phyloP scores from a whole-genome alignment of 2,329 filamentous ascomycete species.

The Helicocarpus griseus region DNA sequence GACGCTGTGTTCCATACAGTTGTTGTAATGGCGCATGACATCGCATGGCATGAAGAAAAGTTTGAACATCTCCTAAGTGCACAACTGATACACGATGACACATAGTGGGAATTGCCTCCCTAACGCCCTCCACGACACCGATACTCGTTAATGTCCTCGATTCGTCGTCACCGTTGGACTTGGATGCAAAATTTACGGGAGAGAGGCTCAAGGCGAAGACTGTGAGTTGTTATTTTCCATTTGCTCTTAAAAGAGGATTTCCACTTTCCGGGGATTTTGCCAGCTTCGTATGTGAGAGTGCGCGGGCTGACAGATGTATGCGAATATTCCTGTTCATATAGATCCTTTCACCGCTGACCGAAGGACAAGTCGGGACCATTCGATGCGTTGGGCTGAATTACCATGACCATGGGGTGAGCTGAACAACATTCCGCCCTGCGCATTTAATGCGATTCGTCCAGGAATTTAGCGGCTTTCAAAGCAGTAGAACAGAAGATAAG shows the following conservation, averaged over 20 bases:
- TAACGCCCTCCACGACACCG: background rate
- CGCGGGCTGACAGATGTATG: background rate
- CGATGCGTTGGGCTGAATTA: conserved; percentile 51
- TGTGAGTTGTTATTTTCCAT: background rate
- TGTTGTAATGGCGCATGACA: too few species aligned
- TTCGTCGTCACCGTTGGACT: background rate
- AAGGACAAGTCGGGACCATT: conserved; percentile 46
- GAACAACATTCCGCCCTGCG: too few species aligned
- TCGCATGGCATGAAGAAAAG: too few species aligned
- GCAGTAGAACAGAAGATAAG: too few species aligned
- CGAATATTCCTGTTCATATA: conserved; percentile 24
- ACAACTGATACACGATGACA: background rate
- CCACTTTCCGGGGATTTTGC: background rate
- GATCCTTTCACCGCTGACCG: conserved; percentile 43
- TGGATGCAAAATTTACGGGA: background rate
- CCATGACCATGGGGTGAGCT: conserved; percentile 27
- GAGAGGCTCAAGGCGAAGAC: background rate
- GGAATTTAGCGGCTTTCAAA: background rate
- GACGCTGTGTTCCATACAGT: too few species aligned
- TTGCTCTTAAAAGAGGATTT: background rate
- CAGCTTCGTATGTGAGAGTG: background rate
- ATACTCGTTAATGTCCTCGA: background rate
- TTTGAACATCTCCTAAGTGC: too few species aligned
- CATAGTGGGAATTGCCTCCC: background rate
- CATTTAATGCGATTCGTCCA: background rate